Base-by-base conservation (phyloP, 345 rosid species). In the Dovyalis caffra region DNA sequence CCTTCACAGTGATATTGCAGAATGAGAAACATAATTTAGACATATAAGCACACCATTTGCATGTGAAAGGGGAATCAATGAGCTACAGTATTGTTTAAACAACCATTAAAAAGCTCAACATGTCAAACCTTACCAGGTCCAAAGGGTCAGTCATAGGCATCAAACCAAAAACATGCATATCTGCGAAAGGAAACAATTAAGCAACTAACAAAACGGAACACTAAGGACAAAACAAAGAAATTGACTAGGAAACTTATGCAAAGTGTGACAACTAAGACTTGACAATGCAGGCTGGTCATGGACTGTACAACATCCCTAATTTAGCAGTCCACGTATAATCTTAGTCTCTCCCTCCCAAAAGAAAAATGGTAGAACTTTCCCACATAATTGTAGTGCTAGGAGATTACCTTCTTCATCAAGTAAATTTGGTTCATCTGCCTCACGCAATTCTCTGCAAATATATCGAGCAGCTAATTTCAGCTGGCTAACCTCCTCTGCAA, bases 121-220 rank as follows among this genome's bases (percentile, higher is more conserved):
- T 45, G 35, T 51, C 20, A 34, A 77, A 78, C 32, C 86, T 81
- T 83, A 90, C 94, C 91, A 90, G 77, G 74, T 85, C 76, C 76
- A 90, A 74, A 47, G 88, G 82, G 77, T 90, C 94, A 28, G 83
- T 70, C 92, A 84, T 85, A 31, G 94, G 94, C 83, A 68, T 82
- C 85, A 83, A 71, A 71, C 94, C 94, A 81, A 85, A 88, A 69
- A 88, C 78, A 82, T 80, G 80, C 94, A 90, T 88, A 79, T 90
- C 94, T 90, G 83, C 74, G 76, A 77, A 76, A 73, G 66, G 40
- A 73, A 66, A 64, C 29, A 9, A 66, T 61, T 57, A 75, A 64
- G 37, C 21, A 80, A 68, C 47, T 66, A 76, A 57, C 68, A 64
- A 43, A 66, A 80, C 29, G 32, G n/a, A 74, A 73, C 47, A 40